These are phyloP conservation scores for Kernera saxatilis DNA, from an alignment of 345 rosid genomes.

Conservation along the genomic window DNA sequence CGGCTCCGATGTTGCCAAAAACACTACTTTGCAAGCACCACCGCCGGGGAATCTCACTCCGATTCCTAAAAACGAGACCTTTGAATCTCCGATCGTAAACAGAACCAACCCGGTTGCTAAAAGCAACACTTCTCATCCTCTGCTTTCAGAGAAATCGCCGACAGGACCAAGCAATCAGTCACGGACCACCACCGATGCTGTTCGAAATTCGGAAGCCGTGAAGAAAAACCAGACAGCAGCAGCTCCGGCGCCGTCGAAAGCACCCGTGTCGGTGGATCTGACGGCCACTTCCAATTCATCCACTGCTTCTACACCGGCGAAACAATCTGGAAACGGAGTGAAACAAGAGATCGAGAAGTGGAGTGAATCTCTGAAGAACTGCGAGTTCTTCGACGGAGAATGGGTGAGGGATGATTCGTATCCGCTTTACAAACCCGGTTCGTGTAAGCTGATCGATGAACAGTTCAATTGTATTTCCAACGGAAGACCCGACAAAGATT, in stretches of 20 bases:
- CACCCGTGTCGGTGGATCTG: conserved; percentile 27
- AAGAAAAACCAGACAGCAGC: conserved; percentile 3
- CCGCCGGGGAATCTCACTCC: conserved; percentile 24
- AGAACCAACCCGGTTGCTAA: not conserved
- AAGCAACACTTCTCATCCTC: conserved; percentile 17
- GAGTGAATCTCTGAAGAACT: conserved; percentile 46
- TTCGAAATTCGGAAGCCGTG: not conserved
- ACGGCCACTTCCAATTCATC: conserved; percentile 16
- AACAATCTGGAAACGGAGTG: conserved; percentile 35
- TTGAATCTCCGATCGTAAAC: conserved; percentile 19
- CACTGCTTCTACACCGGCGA: conserved; percentile 26
- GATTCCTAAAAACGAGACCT: conserved; percentile 24
- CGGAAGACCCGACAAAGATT: conserved; percentile 80
- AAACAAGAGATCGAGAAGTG: conserved; percentile 42
- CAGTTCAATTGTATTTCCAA: conserved; percentile 79
- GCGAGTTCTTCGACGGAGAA: conserved; percentile 85
- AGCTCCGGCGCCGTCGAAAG: conserved; percentile 16
- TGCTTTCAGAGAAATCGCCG: conserved; percentile 4
- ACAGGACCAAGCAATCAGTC: conserved; percentile 2
- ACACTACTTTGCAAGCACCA: conserved; percentile 6
- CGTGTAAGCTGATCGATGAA: conserved; percentile 78
- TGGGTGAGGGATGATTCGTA: conserved; percentile 88
- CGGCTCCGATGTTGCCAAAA: not conserved
- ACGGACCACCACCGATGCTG: not conserved
- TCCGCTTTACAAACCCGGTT: conserved; percentile 84